Percentiles rank a stretch among this genome's conserved stretches.
These are phyloP conservation scores for Chytriomyces hyalinus DNA, from an alignment of 192 early-diverging fungal genomes.

Conservation along the genomic window DNA sequence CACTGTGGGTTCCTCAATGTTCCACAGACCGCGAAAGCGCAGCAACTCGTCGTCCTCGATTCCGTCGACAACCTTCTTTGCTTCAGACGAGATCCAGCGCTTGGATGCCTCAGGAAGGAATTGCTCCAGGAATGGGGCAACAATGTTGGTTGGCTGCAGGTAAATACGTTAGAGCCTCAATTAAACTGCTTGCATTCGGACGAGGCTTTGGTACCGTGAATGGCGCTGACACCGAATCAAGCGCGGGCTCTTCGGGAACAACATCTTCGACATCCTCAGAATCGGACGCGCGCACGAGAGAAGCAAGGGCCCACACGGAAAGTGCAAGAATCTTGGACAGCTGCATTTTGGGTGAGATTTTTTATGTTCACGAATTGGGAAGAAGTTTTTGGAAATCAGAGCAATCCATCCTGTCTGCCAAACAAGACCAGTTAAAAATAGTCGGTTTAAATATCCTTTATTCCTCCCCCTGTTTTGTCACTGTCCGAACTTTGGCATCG, in stretches of 20 bases:
- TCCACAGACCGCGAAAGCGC: slow-evolving; percentile 77
- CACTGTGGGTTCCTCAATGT: slow-evolving; percentile 64
- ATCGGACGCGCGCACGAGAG: neutral
- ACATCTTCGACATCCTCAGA: slow-evolving; percentile 4
- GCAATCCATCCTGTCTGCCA: too few relatives aligned
- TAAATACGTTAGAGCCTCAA: neutral
- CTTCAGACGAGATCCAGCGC: slow-evolving; percentile 71
- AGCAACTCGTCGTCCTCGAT: slow-evolving; percentile 73
- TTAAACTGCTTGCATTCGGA: neutral
- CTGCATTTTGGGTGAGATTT: neutral
- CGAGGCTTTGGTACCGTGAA: slow-evolving; percentile 17
- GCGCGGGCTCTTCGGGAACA: neutral
- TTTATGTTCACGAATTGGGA: neutral
- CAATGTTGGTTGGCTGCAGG: slow-evolving; percentile 62
- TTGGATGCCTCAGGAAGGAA: slow-evolving; percentile 62
- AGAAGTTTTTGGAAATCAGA: neutral
- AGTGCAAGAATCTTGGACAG: neutral
- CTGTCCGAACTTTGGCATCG: slow-evolving; percentile 27
- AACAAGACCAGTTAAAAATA: too few relatives aligned
- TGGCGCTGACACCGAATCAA: neutral
- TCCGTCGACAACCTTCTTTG: slow-evolving; percentile 74
- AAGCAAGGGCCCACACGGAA: neutral
- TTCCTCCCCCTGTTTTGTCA: neutral
- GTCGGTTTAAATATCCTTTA: neutral
- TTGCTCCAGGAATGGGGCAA: slow-evolving; percentile 76